These are phyloP conservation scores for Coemansia sp. DNA, from an alignment of 192 early-diverging fungal species.

Conservation along the genomic window DNA sequence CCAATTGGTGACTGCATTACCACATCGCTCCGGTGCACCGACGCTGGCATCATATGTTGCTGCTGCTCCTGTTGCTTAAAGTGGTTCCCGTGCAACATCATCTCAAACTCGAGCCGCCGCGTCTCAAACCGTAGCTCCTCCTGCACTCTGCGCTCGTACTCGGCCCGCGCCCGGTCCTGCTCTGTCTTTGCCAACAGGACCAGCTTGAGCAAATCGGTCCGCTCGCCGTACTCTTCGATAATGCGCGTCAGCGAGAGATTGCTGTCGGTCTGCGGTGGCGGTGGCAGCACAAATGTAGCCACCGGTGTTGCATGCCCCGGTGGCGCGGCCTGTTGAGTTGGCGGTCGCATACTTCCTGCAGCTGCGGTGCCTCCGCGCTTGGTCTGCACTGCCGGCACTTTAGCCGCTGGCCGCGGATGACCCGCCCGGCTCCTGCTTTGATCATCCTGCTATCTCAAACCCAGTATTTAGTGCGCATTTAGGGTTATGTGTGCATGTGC, in stretches of 20 bases:
- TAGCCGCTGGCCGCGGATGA: neutral
- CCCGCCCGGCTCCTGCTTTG: constrained; percentile 1
- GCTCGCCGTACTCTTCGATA: constrained; percentile 48
- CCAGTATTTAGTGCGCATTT: too few species aligned
- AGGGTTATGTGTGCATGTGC: too few species aligned
- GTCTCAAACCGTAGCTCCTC: constrained; percentile 53
- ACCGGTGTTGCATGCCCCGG: constrained; percentile 1
- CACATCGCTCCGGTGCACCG: constrained; percentile 29
- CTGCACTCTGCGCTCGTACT: constrained; percentile 47
- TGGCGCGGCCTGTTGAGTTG: constrained; percentile 5
- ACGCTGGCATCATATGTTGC: constrained; percentile 13
- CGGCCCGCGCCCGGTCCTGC: constrained; percentile 45
- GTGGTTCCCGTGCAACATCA: constrained; percentile 47
- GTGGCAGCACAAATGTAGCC: constrained; percentile 18
- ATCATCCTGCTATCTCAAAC: neutral
- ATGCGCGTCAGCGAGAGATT: constrained; percentile 33
- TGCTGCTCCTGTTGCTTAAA: constrained; percentile 52
- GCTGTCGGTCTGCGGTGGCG: constrained; percentile 19
- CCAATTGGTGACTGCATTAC: constrained; percentile 49
- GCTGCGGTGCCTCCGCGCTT: constrained; percentile 8
- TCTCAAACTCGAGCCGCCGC: constrained; percentile 51
- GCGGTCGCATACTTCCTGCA: neutral
- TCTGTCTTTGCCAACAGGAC: constrained; percentile 51
- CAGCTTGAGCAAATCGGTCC: constrained; percentile 39
- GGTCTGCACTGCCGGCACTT: neutral